Percentiles rank a stretch among this genome's conserved stretches.
These are phyloP conservation scores for Eudorina sp. DNA, from an alignment of 139 green algal genomes.

Conservation along the genomic window DNA sequence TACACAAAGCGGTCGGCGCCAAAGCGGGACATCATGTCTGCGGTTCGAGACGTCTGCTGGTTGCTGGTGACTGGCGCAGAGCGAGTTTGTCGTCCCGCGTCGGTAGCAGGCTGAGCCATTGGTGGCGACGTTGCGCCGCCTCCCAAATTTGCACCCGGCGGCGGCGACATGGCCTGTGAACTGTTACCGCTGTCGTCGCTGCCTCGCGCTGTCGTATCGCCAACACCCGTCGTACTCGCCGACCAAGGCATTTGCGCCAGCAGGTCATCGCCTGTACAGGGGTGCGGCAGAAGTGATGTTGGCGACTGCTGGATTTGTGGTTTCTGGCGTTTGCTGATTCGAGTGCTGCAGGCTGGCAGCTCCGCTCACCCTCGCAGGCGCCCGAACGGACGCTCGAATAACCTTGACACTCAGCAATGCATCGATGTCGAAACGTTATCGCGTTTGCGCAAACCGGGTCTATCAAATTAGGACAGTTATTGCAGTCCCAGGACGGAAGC, in stretches of 20 bases:
- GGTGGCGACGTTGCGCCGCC: too few relatives aligned
- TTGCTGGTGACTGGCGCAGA: too few relatives aligned
- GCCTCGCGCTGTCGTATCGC: too few relatives aligned
- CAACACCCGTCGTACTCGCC: neutral
- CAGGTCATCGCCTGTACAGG: slow-evolving; percentile 8
- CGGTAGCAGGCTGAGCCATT: too few relatives aligned
- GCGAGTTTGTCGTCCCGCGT: too few relatives aligned
- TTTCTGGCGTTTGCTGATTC: too few relatives aligned
- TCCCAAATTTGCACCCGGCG: too few relatives aligned
- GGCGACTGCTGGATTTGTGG: neutral
- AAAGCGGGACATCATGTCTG: too few relatives aligned
- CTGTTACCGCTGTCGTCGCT: too few relatives aligned
- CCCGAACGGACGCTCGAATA: neutral
- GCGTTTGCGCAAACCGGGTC: neutral
- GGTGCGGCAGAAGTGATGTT: neutral
- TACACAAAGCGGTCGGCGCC: too few relatives aligned
- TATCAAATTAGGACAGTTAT: neutral
- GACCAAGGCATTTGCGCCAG: neutral
- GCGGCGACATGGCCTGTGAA: too few relatives aligned
- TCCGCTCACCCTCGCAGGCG: neutral
- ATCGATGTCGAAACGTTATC: slow-evolving; percentile 22
- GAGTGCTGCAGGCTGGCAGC: neutral
- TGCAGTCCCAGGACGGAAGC: neutral
- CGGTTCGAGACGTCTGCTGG: too few relatives aligned
- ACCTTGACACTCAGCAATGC: slow-evolving; percentile 25